Conservation (phyloP, 305 asterid genomes). For the Euphrasia arctica region DNA sequence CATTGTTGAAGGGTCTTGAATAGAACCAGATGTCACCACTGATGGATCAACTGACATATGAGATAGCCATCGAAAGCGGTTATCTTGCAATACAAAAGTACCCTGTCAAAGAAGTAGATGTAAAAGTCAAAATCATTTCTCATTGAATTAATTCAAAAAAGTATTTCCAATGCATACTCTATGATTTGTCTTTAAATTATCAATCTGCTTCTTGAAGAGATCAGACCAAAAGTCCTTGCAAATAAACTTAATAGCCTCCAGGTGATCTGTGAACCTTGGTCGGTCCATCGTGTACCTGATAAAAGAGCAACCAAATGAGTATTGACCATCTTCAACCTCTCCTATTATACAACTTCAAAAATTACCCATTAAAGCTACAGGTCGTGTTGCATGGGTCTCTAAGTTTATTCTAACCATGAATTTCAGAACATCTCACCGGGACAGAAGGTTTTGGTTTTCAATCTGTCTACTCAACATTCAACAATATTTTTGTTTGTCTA, state of each 20-base stretch:
- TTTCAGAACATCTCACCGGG: not conserved
- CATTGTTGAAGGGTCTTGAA: slow-evolving; percentile 96
- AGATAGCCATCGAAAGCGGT: slow-evolving; percentile 84
- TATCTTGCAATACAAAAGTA: slow-evolving; percentile 96
- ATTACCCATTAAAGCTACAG: not conserved
- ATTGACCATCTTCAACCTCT: slow-evolving; percentile 3
- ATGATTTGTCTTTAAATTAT: slow-evolving; percentile 95
- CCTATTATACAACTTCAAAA: not conserved
- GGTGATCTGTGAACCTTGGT: slow-evolving; percentile 91
- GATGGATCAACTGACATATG: slow-evolving; percentile 85
- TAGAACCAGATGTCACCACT: slow-evolving; percentile 56
- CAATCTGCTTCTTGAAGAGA: slow-evolving; percentile 98
- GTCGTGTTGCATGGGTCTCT: slow-evolving; percentile 1
- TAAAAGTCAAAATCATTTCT: slow-evolving; percentile 11
- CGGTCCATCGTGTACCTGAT: slow-evolving; percentile 89
- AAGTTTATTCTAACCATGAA: not conserved
- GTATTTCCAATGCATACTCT: slow-evolving; percentile 52
- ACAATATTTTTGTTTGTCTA: not conserved
- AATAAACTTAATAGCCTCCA: slow-evolving; percentile 95
- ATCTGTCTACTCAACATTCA: not conserved
- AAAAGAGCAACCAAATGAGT: slow-evolving; percentile 17
- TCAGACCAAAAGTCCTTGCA: slow-evolving; percentile 99
- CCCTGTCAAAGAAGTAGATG: slow-evolving; percentile 51
- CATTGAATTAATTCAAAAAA: slow-evolving; percentile 11
- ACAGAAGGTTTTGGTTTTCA: not conserved